These are phyloP conservation scores for Aegilops bicornis DNA, from an alignment of 176 grass and related monocot genomes.

Conservation along the genomic window DNA sequence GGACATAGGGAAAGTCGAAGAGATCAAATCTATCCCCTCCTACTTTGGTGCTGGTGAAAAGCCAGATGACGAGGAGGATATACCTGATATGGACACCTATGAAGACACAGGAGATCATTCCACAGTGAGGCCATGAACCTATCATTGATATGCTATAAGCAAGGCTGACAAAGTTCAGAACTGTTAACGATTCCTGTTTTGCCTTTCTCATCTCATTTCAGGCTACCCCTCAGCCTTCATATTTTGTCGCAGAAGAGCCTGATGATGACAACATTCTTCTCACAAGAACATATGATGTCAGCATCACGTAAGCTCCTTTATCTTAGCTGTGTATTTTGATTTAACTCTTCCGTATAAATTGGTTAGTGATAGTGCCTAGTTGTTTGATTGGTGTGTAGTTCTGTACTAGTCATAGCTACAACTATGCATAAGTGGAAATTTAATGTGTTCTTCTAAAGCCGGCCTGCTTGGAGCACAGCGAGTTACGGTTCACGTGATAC, in stretches of 20 bases:
- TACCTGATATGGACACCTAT: conserved; percentile 90
- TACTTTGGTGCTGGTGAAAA: conserved; percentile 71
- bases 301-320: conserved; percentile 81
- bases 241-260: conserved; percentile 81
- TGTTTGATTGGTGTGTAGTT: conserved; percentile 1
- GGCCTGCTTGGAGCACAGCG: neutral
- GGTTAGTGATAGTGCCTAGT: neutral
- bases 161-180: conserved; percentile 18
- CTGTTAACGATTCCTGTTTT: conserved; percentile 11
- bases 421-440: neutral
- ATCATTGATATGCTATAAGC: conserved; percentile 8
- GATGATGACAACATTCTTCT: conserved; percentile 97
- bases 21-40: conserved; percentile 67
- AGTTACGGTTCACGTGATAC: neutral
- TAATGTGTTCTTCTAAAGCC: neutral
- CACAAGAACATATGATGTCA: conserved; percentile 93
- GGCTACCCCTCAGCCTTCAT: conserved; percentile 62
- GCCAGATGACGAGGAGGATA: conserved; percentile 91
- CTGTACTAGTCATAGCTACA: neutral
- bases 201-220: conserved; percentile 40
- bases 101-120: conserved; percentile 64
- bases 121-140: conserved; percentile 36
- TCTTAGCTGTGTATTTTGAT: neutral
- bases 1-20: conserved; percentile 64
- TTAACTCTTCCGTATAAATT: conserved; percentile 18